Evolutionary conservation across 345 rosid genomes (phyloP).

Genomic region (Citrus sinensis): DVS_A1.0 CM039167.1:2746001-2746500

Average conservation of each 20-base stretch:
- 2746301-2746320: not conserved
- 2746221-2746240: conserved; percentile 54
- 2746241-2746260: conserved; percentile 17
- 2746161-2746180: conserved; percentile 48
- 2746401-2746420: not conserved
- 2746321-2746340: not conserved
- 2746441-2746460: not conserved
- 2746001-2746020: not conserved
- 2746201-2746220: conserved; percentile 75
- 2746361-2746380: not conserved
- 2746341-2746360: not conserved
- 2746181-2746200: conserved; percentile 60
- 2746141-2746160: conserved; percentile 48
- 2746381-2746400: not conserved
- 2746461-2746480: not conserved
- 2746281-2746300: conserved; percentile 16
- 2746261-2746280: conserved; percentile 35
- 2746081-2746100: not conserved
- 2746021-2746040: too few relatives aligned
- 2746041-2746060: not conserved
- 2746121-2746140: conserved; percentile 57
- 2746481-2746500: not conserved
- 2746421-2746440: not conserved
- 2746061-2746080: not conserved
- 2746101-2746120: not conserved